These are phyloP conservation scores for Thelonectria olida DNA, from an alignment of 2,329 filamentous ascomycete genomes.

Conservation along the genomic window DNA sequence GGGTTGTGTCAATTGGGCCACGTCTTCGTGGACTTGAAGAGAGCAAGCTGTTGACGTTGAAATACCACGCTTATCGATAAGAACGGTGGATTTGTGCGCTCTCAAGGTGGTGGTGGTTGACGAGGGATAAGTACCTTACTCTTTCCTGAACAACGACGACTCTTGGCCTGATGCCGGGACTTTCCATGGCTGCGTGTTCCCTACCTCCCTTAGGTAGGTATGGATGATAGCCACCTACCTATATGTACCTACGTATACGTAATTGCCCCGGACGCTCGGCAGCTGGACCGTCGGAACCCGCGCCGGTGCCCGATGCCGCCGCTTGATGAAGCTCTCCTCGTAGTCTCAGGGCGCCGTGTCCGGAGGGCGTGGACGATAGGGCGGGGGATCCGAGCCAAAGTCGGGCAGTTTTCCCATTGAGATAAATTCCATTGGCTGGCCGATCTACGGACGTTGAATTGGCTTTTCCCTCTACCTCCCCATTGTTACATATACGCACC, in stretches of 20 bases:
- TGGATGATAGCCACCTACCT: background rate
- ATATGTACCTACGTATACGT: background rate
- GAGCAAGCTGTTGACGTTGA: background rate
- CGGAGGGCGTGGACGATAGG: slow-evolving; percentile 10
- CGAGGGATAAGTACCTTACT: too few relatives aligned
- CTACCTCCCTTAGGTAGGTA: too few relatives aligned
- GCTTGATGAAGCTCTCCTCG: too few relatives aligned
- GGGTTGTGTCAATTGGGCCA: too few relatives aligned
- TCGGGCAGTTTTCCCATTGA: slow-evolving; percentile 5
- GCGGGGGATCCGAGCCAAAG: slow-evolving; percentile 16
- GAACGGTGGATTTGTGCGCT: too few relatives aligned
- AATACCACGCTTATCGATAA: too few relatives aligned
- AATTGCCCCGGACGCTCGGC: background rate
- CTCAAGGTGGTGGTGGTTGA: too few relatives aligned
- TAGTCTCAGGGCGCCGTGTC: slow-evolving; percentile 11
- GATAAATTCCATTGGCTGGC: slow-evolving; percentile 1
- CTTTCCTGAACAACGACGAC: too few relatives aligned
- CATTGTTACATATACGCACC: background rate
- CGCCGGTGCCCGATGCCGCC: slow-evolving; percentile 1
- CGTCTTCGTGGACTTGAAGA: too few relatives aligned
- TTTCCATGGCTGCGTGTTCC: too few relatives aligned
- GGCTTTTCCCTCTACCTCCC: too few relatives aligned
- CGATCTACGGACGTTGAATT: slow-evolving; percentile 5
- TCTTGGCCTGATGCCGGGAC: too few relatives aligned
- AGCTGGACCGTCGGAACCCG: slow-evolving; percentile 10